These are phyloP conservation scores for Gracilaria caudata DNA, from an alignment of 23 red algal species.

Conservation along the genomic window DNA sequence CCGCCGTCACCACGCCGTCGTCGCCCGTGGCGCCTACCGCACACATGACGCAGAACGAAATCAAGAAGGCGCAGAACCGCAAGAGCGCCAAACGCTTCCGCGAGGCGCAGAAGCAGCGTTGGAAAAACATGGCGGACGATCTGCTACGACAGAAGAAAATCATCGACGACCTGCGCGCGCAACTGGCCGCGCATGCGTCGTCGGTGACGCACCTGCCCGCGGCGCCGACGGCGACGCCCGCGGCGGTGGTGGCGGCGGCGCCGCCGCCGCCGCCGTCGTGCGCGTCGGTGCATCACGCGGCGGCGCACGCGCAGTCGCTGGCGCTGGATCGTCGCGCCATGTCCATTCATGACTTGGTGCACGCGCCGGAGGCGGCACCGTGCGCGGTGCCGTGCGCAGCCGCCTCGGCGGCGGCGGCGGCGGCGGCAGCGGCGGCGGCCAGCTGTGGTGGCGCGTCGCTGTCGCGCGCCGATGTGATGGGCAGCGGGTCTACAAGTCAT, in stretches of 20 bases:
- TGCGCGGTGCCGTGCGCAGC: not conserved
- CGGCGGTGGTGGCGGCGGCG: not conserved
- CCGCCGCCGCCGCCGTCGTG: not conserved
- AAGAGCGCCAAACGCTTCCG: slow-evolving; percentile 75
- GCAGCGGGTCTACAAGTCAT: not conserved
- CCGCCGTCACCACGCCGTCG: slow-evolving; percentile 8
- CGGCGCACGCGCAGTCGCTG: not conserved
- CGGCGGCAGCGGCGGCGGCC: not conserved
- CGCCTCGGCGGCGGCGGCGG: slow-evolving; percentile 7
- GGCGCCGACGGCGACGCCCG: not conserved
- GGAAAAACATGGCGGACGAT: slow-evolving; percentile 68
- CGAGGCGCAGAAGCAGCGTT: slow-evolving; percentile 74
- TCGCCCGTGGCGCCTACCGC: slow-evolving; percentile 14
- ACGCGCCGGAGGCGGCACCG: not conserved
- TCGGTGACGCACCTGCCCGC: not conserved
- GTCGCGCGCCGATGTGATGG: not conserved
- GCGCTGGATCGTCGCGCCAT: slow-evolving; percentile 14
- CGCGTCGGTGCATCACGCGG: not conserved
- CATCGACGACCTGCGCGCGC: slow-evolving; percentile 35
- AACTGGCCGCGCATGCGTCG: slow-evolving; percentile 40
- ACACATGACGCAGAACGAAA: slow-evolving; percentile 50
- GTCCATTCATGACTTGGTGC: slow-evolving; percentile 55
- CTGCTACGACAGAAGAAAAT: slow-evolving; percentile 37
- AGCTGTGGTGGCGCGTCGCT: no score
- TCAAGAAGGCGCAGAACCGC: slow-evolving; percentile 74